phyloP scores from a whole-genome alignment of 192 early-diverging fungal genomes.

The Obelidium mucronatum region DNA sequence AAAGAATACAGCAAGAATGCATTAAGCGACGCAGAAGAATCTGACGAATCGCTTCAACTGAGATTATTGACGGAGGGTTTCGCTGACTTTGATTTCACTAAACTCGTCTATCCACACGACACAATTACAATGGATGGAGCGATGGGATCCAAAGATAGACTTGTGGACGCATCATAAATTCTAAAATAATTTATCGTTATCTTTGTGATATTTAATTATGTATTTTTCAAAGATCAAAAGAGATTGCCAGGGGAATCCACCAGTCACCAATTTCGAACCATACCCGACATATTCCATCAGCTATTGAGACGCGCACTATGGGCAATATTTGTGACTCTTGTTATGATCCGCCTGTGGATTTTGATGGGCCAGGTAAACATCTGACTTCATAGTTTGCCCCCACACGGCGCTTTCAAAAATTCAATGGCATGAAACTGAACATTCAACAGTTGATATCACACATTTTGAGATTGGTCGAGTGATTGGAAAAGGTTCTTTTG shows the following conservation, averaged over 20 bases:
- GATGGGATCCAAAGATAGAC: neutral
- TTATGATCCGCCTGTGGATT: conserved; percentile 13
- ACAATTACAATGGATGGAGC: neutral
- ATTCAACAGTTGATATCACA: conserved; percentile 13
- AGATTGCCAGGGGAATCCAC: too few species aligned
- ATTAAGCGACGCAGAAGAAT: neutral
- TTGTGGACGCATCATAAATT: too few species aligned
- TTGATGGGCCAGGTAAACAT: neutral
- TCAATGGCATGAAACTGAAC: too few species aligned
- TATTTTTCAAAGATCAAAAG: too few species aligned
- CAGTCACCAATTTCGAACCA: too few species aligned
- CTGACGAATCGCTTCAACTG: conserved; percentile 9
- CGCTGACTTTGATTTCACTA: conserved; percentile 23
- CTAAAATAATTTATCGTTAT: neutral
- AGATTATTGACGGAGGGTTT: conserved; percentile 18
- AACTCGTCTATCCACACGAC: neutral
- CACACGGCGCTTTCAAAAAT: neutral
- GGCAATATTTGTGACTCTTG: neutral
- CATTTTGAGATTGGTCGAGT: conserved; percentile 24
- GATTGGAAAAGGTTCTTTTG: conserved; percentile 31
- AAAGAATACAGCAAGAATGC: neutral
- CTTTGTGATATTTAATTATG: neutral
- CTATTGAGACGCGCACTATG: neutral
- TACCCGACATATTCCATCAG: too few species aligned
- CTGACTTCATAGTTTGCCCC: neutral